Base-by-base conservation (phyloP, 371 early-diverging fungal genomes). In the Mucor irregularis region DNA sequence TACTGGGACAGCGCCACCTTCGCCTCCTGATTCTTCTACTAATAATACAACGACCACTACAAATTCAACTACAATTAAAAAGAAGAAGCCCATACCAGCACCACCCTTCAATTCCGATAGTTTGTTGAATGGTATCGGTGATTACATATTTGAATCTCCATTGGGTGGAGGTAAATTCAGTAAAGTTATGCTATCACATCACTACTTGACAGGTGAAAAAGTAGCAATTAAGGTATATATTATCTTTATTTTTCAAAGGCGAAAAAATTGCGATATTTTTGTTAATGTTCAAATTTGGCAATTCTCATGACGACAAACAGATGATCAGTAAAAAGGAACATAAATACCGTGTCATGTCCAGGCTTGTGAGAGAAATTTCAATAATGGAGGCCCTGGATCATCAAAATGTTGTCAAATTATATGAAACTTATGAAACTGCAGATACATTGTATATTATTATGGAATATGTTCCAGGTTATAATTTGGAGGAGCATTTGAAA, bases 111-210 rank as follows among this genome's bases (percentile, higher is more conserved):
- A 89, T 68, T 86, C 89, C 40, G 90, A 88, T 52, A 50, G 80
- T 28, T 33, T 72, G 29, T 71, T 89, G 16, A 56, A 62, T 50
- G 76, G 80, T 17, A 84, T 88, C 57, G 93, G 93, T 6, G 86
- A 90, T 58, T 97, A 94, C 62, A 81, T 79, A 6, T 85, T 95
- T 51, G 75, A 83, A 35, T 85, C 83, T 53, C 80, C 86, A 14
- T 75, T 96, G 13, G 98, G 96, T 11, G 90, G 82, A 49, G 96
- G 96, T 22, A 93, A 92, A 57, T 94, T 93, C 64, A 90, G 91
- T 53, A 84, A 88, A 48, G 98, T 96, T 10, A 90, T 94, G 60
- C 75, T 93, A 10, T 94, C 89, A 11, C 75, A 84, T 39, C 90
- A 94, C 71, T 82, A 83, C 56, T 58, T 84, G 39, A 92, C 88